Evolutionary conservation across 2,329 filamentous ascomycete species (phyloP), one percentile per base, ranked within the genome.

Genomic region (Sclerotinia minor): DNA sequence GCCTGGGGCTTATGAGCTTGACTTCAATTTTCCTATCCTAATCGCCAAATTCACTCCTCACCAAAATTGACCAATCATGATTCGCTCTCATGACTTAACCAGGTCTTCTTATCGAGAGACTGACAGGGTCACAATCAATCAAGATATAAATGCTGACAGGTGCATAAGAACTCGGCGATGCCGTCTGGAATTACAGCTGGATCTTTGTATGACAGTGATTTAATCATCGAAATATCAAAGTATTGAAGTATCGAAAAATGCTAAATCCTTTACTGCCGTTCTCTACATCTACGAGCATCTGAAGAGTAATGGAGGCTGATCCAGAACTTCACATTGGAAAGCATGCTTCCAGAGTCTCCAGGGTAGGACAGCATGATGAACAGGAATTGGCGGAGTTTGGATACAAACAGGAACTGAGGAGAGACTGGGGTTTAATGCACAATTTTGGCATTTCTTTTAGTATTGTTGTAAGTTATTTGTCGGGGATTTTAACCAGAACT

Each of bases 391-490:
- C 83, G 4, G 80, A 84, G 70, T 81, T 87, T 72, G 86, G 86
- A 1, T 88, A 88, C 75, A 83, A 85, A 74, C 85, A 87, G 69
- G 85, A 87, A 72, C 75, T 87, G 70, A 80, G 81, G 47, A 79
- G 85, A 60, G 83, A 86, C 74, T 87, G 85, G 85, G 82, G 83
- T 5, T 72, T 87, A 69, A 77, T 83, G 64, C 85, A 87, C 72
- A 87, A 87, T 73, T 87, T 87, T 77, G 85, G 85, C 38, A 83
- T 87, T 8, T 87, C 84, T 0, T 87, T 87, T 74, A 85, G 84
- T 7, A 87, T 87, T 72, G 87, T 87, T 74, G 83, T 85, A 73
- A 70, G 82, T 76, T 50, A 9, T 32, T 49, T 47, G 24, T 17
- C 8, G 29, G 5, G 24, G n/a, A 1, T 17, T 21, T 29, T 45